Base-by-base conservation (phyloP, 108 stramenopile genomes). In the Cyclostephanos invisitatus region DNA sequence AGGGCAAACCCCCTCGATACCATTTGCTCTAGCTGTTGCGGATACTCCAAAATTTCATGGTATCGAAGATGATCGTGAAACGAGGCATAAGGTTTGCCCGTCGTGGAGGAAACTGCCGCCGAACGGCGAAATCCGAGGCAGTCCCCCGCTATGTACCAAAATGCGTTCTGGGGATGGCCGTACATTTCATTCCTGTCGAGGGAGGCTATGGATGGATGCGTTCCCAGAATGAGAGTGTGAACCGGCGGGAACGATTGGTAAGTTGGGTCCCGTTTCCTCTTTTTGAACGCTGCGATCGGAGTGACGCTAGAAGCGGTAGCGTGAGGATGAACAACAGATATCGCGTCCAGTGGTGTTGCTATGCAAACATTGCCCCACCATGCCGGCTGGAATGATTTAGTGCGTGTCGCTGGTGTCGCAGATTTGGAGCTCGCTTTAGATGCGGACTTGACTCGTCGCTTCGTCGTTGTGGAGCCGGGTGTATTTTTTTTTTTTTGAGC, bases 61-160 rank as follows among this genome's bases (percentile, higher is more conserved):
- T 89, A 74, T 12, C 85, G 78, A 1, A 93, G 64, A 68, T 88
- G 64, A 44, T 63, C 38, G 32, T 85, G 71, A 63, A 82, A 87
- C 10, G 73, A 62, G 25, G 67, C 73, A 62, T 86, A 93, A 1
- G 89, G 86, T 42, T 86, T 77, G 38, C 78, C 86, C 3, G 75
- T 77, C 15, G 75, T 25, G 25, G 57, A 62, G 25, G 80, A 85
- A 11, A 86, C 46, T 14, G 84, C 88, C 2, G 51, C 8, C 8
- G 63, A 83, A 20, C 92, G 64, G 27, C 92, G 87, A 74, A 93
- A 93, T 15, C 87, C 86, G 25, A 93, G 44, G 42, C 82, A 75
- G 70, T 93, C 92, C 20, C 92, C 92, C 3, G 87, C 92, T 35
- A 93, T 87, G 83, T 89, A 93, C 89, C 89, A 93, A 75, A 93